phyloP scores from a whole-genome alignment of 2,329 filamentous ascomycete species.

The Monosporascus ibericus region DNA sequence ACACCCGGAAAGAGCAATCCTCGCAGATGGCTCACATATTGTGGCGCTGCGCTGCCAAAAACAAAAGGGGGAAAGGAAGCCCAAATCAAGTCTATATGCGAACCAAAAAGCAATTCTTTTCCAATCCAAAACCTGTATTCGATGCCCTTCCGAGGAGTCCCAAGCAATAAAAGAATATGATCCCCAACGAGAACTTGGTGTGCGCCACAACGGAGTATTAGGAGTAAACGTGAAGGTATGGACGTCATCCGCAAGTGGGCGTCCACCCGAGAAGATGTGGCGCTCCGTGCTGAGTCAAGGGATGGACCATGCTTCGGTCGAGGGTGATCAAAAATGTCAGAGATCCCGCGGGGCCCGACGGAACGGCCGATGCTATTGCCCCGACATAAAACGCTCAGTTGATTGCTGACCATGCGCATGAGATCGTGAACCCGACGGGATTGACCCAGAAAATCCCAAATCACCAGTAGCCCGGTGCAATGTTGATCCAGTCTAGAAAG shows the following conservation, averaged over 20 bases:
- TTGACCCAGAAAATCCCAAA: conserved; percentile 10
- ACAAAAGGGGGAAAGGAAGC: conserved; percentile 17
- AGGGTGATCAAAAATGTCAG: neutral
- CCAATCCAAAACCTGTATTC: conserved; percentile 24
- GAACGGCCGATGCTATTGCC: conserved; percentile 2
- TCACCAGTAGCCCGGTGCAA: conserved; percentile 1
- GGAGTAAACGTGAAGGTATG: conserved; percentile 2
- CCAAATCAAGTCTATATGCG: conserved; percentile 29
- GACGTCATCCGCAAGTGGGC: neutral
- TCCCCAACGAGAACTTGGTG: conserved; percentile 4
- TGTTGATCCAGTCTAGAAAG: conserved; percentile 14
- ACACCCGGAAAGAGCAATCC: conserved; percentile 11
- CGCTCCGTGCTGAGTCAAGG: neutral
- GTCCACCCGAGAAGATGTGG: neutral
- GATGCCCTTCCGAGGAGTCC: conserved; percentile 17
- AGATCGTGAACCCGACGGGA: conserved; percentile 5
- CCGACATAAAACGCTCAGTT: conserved; percentile 8
- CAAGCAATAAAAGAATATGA: conserved; percentile 10
- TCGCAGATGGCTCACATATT: conserved; percentile 15
- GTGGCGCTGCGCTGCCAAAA: conserved; percentile 16
- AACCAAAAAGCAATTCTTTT: conserved; percentile 19
- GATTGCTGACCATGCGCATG: conserved; percentile 4
- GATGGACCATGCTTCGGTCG: neutral
- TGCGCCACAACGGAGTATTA: conserved; percentile 2
- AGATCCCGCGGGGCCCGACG: neutral